Conservation (phyloP, 257 asterid genomes). For the Jacaranda copaia region DNA sequence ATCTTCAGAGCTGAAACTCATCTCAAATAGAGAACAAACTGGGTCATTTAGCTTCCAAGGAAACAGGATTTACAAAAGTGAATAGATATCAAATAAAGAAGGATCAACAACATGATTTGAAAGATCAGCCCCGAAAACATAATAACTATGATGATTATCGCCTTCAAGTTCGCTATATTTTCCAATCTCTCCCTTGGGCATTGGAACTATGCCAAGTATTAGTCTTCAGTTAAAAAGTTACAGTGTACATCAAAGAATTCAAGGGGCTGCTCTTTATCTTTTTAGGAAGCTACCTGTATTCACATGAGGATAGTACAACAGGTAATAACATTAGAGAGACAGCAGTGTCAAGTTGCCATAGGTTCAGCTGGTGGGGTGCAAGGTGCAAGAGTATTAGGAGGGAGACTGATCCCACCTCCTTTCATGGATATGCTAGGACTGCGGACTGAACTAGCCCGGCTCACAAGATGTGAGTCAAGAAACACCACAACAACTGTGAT, state of each 20-base stretch:
- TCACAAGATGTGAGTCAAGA: slow-evolving; percentile 73
- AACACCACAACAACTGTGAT: slow-evolving; percentile 79
- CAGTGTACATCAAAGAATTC: slow-evolving; percentile 59
- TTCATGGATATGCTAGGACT: slow-evolving; percentile 65
- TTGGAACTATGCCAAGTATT: slow-evolving; percentile 46
- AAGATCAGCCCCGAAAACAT: slow-evolving; percentile 31
- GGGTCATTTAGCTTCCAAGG: slow-evolving; percentile 10
- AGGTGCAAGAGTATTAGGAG: slow-evolving; percentile 62
- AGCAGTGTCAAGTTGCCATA: slow-evolving; percentile 43
- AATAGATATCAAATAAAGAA: slow-evolving; percentile 12
- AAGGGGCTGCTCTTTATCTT: slow-evolving; percentile 49
- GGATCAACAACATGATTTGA: slow-evolving; percentile 14
- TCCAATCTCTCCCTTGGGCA: slow-evolving; percentile 40
- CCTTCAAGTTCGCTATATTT: slow-evolving; percentile 24
- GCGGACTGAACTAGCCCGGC: slow-evolving; percentile 68
- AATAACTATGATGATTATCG: slow-evolving; percentile 18
- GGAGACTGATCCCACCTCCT: slow-evolving; percentile 65
- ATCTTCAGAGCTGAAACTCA: slow-evolving; percentile 17
- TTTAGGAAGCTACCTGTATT: slow-evolving; percentile 52
- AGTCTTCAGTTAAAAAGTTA: slow-evolving; percentile 57
- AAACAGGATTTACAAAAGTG: slow-evolving; percentile 38
- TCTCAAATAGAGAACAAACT: slow-evolving; percentile 7
- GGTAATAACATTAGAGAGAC: slow-evolving; percentile 31
- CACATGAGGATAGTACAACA: slow-evolving; percentile 45
- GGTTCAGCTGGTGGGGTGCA: slow-evolving; percentile 41